These are phyloP conservation scores for Retiboletus flavoniger DNA, from an alignment of 1,284 basidiomycete species.

Conservation along the genomic window DNA sequence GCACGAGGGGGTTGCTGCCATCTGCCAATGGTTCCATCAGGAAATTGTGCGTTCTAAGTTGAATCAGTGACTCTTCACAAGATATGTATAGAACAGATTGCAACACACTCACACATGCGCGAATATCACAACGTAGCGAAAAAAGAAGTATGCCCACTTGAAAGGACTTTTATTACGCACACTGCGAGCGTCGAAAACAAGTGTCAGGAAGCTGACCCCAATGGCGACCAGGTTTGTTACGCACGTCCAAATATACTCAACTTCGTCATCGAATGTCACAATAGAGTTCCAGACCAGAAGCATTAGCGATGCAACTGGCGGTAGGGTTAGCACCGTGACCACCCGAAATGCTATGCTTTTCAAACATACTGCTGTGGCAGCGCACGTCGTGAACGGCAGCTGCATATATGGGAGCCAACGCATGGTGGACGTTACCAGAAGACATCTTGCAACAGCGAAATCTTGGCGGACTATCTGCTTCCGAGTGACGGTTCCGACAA, in stretches of 20 bases:
- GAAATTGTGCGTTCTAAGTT: slow-evolving; percentile 16
- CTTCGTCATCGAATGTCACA: slow-evolving; percentile 22
- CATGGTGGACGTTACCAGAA: background rate
- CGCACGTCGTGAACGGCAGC: slow-evolving; percentile 8
- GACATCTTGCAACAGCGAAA: slow-evolving; percentile 5
- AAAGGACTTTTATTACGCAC: slow-evolving; percentile 20
- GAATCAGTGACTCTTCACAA: background rate
- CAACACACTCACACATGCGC: slow-evolving; percentile 17
- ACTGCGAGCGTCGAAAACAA: background rate
- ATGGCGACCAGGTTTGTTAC: background rate
- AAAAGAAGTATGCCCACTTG: slow-evolving; percentile 26
- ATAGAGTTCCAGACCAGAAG: slow-evolving; percentile 20
- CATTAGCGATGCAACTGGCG: slow-evolving; percentile 10
- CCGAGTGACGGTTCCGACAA: no score
- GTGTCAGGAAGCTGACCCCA: background rate
- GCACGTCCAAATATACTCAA: slow-evolving; percentile 25
- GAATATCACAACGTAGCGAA: slow-evolving; percentile 20
- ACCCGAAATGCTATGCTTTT: background rate
- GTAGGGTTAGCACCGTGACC: slow-evolving; percentile 6
- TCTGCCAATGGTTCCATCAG: slow-evolving; percentile 11
- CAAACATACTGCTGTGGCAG: slow-evolving; percentile 17
- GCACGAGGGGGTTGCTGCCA: slow-evolving; percentile 8
- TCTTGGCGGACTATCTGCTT: background rate
- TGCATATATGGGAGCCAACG: background rate
- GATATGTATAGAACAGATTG: background rate